Percentiles rank a stretch among this genome's conserved stretches.
Evolutionary conservation across 352 stramenopile species (phyloP).

Genomic region (Phytophthora pseudosyringae): DNA sequence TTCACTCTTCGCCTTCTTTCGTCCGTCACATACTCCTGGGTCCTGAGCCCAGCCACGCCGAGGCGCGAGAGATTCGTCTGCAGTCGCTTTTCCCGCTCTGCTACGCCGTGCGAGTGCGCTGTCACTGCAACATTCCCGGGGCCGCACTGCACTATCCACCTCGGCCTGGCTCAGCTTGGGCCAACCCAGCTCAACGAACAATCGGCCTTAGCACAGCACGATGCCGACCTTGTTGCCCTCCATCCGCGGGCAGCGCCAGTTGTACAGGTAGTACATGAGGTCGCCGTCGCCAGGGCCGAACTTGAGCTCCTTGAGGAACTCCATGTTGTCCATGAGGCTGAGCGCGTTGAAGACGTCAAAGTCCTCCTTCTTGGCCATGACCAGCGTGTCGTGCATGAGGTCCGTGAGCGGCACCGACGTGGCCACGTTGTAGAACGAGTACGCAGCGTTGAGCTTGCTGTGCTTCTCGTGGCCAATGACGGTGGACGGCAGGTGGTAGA

Average conservation of each 20-base stretch:
- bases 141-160: conserved; percentile 6
- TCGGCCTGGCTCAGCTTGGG: conserved; percentile 5
- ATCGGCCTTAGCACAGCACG: conserved; percentile 59
- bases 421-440: conserved; percentile 98
- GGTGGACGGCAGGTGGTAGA: conserved; percentile 98
- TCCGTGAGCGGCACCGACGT: conserved; percentile 56
- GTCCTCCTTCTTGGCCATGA: conserved; percentile 66
- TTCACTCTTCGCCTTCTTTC: conserved; percentile 2
- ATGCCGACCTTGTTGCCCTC: conserved; percentile 48
- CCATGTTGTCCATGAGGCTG: conserved; percentile 70
- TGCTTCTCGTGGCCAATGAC: conserved; percentile 97
- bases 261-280: conserved; percentile 83
- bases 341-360: conserved; percentile 82
- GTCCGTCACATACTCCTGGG: neutral
- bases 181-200: neutral
- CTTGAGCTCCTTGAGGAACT: conserved; percentile 69
- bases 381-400: conserved; percentile 61
- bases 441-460: conserved; percentile 96
- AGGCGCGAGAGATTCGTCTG: conserved; percentile 9
- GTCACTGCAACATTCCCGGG: conserved; percentile 13
- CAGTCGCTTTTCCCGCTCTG: conserved; percentile 7
- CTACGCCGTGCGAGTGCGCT: conserved; percentile 1
- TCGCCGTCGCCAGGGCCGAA: conserved; percentile 67
- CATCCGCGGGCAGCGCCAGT: conserved; percentile 78
- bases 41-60: conserved; percentile 1